A percentile compares a stretch with the other conserved stretches of the same genome.
Evolutionary conservation across 139 green algal species (phyloP).

Genomic region (Eudorina sp.): DNA sequence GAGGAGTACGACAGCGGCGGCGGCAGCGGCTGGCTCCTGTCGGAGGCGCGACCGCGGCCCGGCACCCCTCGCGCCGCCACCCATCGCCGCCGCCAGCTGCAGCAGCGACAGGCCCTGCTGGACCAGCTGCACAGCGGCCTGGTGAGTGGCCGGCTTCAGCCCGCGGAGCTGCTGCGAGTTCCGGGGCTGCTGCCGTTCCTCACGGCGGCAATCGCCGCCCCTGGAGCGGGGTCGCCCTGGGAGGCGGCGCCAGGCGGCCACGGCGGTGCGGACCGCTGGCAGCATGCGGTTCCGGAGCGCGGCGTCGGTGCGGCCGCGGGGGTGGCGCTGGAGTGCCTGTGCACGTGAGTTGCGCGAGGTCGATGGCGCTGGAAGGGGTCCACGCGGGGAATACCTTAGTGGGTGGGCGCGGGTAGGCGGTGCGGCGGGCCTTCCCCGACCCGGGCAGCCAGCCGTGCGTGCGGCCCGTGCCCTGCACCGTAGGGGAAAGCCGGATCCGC

Average conservation of each 20-base stretch:
- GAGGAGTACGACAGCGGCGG: background rate
- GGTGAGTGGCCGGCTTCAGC: background rate
- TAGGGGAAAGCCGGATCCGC: too few species aligned
- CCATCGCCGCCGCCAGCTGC: background rate
- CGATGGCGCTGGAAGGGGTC: too few species aligned
- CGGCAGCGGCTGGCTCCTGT: background rate
- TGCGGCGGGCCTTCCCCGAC: too few species aligned
- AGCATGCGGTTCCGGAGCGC: background rate
- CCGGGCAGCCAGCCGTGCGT: too few species aligned
- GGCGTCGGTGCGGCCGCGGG: background rate
- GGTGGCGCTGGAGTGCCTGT: constrained; percentile 40
- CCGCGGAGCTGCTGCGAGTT: constrained; percentile 1
- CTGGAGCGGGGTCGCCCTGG: background rate
- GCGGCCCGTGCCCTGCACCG: too few species aligned
- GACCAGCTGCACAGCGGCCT: constrained; percentile 16
- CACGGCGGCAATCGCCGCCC: too few species aligned
- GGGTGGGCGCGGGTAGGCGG: too few species aligned
- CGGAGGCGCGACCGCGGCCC: background rate
- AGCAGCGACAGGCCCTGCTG: background rate
- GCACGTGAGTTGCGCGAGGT: constrained; percentile 20
- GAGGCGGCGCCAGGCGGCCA: background rate
- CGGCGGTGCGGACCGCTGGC: background rate
- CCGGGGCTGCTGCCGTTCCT: constrained; percentile 38
- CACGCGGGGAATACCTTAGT: too few species aligned
- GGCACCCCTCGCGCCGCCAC: too few species aligned